phyloP scores from a whole-genome alignment of 495 filamentous ascomycete species.

The Margaritispora aquatica region DNA sequence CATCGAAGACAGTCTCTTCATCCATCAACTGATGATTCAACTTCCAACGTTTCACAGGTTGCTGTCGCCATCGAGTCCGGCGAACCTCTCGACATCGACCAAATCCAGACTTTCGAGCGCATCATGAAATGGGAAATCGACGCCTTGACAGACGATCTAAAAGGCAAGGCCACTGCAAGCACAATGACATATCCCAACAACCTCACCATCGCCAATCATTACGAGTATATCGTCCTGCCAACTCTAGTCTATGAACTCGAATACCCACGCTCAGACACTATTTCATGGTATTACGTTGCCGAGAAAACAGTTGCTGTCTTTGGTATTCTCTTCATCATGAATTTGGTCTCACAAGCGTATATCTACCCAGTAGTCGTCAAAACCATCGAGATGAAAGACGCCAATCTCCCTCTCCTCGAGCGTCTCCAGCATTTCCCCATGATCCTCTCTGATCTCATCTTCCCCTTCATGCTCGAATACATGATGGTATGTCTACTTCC shows the following conservation, averaged over 20 bases:
- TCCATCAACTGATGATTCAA: conserved; percentile 26
- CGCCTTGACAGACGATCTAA: conserved; percentile 54
- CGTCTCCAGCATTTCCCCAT: conserved; percentile 62
- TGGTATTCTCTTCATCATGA: conserved; percentile 61
- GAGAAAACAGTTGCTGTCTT: conserved; percentile 64
- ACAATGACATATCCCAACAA: conserved; percentile 56
- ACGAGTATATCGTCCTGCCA: conserved; percentile 65
- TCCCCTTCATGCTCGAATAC: conserved; percentile 73
- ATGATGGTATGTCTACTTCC: conserved; percentile 32
- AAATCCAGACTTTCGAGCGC: conserved; percentile 50
- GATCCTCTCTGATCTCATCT: conserved; percentile 62
- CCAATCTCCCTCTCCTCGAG: conserved; percentile 48
- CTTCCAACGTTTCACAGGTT: conserved; percentile 44
- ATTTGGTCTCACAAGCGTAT: conserved; percentile 47
- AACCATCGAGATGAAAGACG: conserved; percentile 56
- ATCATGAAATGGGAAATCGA: conserved; percentile 58
- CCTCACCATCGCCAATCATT: conserved; percentile 57
- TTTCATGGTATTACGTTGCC: conserved; percentile 65
- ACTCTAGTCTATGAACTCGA: conserved; percentile 73
- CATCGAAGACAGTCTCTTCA: conserved; percentile 36
- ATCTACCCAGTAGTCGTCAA: conserved; percentile 54
- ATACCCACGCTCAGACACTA: conserved; percentile 61
- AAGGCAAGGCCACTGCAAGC: conserved; percentile 41
- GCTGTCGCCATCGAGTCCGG: conserved; percentile 48
- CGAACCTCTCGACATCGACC: conserved; percentile 49